Evolutionary conservation across 306 rosid genomes (phyloP), one percentile per base, ranked within the genome.

Genomic region (Styphnolobium japonicum): DNA sequence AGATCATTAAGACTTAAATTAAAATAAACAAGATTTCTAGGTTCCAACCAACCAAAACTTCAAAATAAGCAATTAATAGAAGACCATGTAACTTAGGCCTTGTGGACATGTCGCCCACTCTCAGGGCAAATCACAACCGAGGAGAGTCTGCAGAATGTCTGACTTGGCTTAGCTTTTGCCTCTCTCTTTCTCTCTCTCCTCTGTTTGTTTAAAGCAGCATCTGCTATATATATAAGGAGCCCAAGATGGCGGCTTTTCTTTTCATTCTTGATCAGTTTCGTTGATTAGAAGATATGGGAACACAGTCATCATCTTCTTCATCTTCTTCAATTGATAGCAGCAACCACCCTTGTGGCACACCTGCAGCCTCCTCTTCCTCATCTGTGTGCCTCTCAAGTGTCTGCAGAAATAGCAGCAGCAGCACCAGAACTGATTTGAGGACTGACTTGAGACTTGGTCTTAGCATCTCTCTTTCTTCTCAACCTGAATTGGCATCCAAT

Each of bases 101-200:
- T 80, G 75, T 80, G 86, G 84, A 82, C 89, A 71, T 88, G 91
- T 85, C 71, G 82, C 85, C 91, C 89, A 85, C 89, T 86, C 85
- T 76, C 84, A 80, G 3, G 79, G 87, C 89, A 87, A 85, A 85
- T 82, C 87, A 85, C 73, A 87, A 82, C 88, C 70, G 36, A 40
- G 15, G 16, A 73, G 75, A 62, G 33, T 75, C 51, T 72, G 43
- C 81, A 46, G 19, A 71, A 34, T 76, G 21, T 76, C 85, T 83
- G 53, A 63, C 80, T 67, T 78, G 61, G 58, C 84, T 70, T 78
- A 66, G 60, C 71, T 62, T 74, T 52, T 73, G 60, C 49, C 22
- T 23, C 22, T 51, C 37, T 15, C 42, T 56, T 42, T 71, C 46
- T 63, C 37, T 29, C 15, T 45, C 7, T 16, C 8, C 40, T 25